Conservation (phyloP, 371 early-diverging fungal genomes). For the Apophysomyces variabilis region DNA sequence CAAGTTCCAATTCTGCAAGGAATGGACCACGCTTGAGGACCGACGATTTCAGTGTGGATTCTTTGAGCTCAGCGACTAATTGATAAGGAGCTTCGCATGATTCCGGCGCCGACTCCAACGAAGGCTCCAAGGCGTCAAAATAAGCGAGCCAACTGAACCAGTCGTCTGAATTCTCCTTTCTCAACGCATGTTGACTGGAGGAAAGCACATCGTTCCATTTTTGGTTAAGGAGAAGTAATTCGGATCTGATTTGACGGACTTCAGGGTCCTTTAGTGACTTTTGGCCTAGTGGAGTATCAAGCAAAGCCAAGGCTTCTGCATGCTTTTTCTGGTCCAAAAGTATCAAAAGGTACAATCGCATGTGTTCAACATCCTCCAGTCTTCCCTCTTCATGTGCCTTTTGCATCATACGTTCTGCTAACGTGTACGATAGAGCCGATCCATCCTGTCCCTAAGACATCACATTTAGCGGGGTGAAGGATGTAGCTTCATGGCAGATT, state of each 20-base stretch:
- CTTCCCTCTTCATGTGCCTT: slow-evolving; percentile 78
- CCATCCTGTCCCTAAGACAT: slow-evolving; percentile 33
- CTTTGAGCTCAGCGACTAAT: slow-evolving; percentile 43
- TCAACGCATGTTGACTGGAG: slow-evolving; percentile 45
- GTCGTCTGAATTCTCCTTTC: slow-evolving; percentile 66
- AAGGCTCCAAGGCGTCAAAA: slow-evolving; percentile 60
- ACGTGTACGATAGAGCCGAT: slow-evolving; percentile 56
- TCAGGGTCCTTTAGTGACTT: slow-evolving; percentile 71
- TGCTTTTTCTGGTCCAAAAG: slow-evolving; percentile 67
- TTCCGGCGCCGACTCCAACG: slow-evolving; percentile 14
- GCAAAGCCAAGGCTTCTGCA: slow-evolving; percentile 63
- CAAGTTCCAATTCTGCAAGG: slow-evolving; percentile 76
- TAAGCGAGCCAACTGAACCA: slow-evolving; percentile 72
- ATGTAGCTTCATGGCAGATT: not conserved
- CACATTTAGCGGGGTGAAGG: not conserved
- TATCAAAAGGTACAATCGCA: slow-evolving; percentile 73
- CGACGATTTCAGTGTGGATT: slow-evolving; percentile 39
- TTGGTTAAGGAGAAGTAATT: slow-evolving; percentile 51
- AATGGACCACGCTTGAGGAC: slow-evolving; percentile 71
- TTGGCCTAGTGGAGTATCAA: slow-evolving; percentile 62
- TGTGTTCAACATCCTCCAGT: slow-evolving; percentile 57
- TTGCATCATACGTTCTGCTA: slow-evolving; percentile 88
- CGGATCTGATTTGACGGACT: slow-evolving; percentile 63
- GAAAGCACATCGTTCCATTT: slow-evolving; percentile 49
- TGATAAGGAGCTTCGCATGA: slow-evolving; percentile 36